Base-by-base conservation (phyloP, 306 rosid genomes). In the Canavalia gladiata region DNA sequence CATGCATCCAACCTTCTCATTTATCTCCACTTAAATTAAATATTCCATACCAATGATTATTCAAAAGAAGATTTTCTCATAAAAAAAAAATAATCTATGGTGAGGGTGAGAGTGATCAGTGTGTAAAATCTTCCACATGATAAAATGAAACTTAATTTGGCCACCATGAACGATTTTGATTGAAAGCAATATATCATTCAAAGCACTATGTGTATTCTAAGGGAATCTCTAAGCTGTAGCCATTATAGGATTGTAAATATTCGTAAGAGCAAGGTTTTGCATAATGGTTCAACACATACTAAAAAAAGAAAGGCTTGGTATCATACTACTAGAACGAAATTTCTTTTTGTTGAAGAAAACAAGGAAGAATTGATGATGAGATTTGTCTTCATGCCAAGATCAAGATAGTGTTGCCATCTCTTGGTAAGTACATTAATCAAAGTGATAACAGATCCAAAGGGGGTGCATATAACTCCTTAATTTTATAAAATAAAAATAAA, bases 11-110 rank as follows among this genome's bases (percentile, higher is more conserved):
- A 33, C 43, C 42, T 37, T 62, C 13, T 80, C 52, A 29, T 51
- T 57, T 51, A 29, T 76, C 76, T 64, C 79, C 75, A 75, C 65
- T 80, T 13, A 80, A 37, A 46, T 56, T 68, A 13, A 47, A 78
- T 42, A 66, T 65, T 33, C 42, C 13, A 11, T 33, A 56, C 39
- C 75, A 69, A 69, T 75, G 56, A 75, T 75, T 80, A 43, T 43
- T 59, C 65, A 68, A 62, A 75, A 58, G 72, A 84, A 57, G 69
- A 84, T 84, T 37, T 64, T 79, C 12, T n/a, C 60, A 67, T 34
- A 10, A 43, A 76, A 78, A 78, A 6, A 56, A 28, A 74, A 49
- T 41, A 74, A 49, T 41, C 49, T 47, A 13, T 18, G 70, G 73
- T 72, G 45, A 70, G 37, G 60, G 25, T 18, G 25, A 18, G 25